Evolutionary conservation across 257 asterid species (phyloP).

Genomic region (Solanum boliviense): DNA sequence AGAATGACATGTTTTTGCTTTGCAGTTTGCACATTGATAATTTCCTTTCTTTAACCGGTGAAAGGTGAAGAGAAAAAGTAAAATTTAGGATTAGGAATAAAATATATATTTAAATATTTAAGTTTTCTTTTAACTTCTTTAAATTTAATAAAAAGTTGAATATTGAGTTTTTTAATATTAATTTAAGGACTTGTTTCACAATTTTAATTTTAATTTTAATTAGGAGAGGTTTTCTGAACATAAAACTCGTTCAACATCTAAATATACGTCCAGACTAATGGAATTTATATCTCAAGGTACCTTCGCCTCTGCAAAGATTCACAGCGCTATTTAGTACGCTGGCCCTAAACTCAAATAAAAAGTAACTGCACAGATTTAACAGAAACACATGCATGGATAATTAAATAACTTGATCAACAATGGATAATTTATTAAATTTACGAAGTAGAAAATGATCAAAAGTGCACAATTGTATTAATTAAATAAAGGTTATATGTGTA

Average conservation of each 20-base stretch:
- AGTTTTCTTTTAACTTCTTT: background rate
- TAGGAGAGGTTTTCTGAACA: background rate
- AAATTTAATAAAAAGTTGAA: background rate
- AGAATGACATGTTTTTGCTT: background rate
- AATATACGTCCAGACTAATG: background rate
- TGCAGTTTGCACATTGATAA: background rate
- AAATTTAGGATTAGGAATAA: too few species aligned
- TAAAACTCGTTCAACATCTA: background rate
- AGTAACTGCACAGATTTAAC: background rate
- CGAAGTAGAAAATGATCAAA: background rate
- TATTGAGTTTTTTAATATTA: background rate
- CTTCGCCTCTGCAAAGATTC: too few species aligned
- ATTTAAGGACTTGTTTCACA: background rate
- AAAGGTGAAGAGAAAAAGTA: background rate
- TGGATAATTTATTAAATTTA: background rate
- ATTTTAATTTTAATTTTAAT: background rate
- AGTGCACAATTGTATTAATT: background rate
- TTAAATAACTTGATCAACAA: background rate
- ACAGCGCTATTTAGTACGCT: background rate
- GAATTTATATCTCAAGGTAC: background rate
- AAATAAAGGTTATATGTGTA: background rate
- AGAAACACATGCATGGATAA: background rate
- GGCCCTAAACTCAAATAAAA: background rate
- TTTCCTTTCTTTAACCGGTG: background rate
- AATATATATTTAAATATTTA: too few species aligned